Evolutionary conservation across 768 basidiomycete genomes (phyloP), one percentile per base, ranked within the genome.

Genomic region (Lyophyllum atratum): DNA sequence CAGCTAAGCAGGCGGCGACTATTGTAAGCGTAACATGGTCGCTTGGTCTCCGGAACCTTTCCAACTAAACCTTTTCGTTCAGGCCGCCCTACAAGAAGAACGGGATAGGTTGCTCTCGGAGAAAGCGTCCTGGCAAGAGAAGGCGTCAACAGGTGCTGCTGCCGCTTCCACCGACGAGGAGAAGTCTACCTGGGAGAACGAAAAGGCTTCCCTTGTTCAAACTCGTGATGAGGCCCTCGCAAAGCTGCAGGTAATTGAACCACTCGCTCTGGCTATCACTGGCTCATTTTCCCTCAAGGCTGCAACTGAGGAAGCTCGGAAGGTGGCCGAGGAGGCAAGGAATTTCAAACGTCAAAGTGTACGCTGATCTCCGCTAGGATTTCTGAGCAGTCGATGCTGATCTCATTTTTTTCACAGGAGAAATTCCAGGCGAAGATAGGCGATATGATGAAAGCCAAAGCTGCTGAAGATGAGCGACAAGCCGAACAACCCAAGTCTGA

Each of bases 71-170:
- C 63, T n/a, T 17, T 17, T 17, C 21, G 42, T 17, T 6, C 37
- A 90, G 87, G 73, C 80, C 50, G 60, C 76, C 45, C 68, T 91
- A 25, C 76, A 71, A 52, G 76, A 79, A 43, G 85, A 93, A 69
- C 77, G 84, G 49, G 88, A 90, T 64, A 77, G 74, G 49, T 70
- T 92, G 17, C 72, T 87, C 25, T 78, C 76, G 0, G 88, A 89
- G 65, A 89, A 85, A 65, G 79, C 80, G 54, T 70, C 71, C 21
- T 79, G 68, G 79, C 63, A 65, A 25, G 66, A 44, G 49, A 74
- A 69, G 51, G 60, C 69, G 53, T 66, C 57, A 33, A 54, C 71
- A n/a, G 28, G 72, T 1, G 56, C 75, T 3, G 24, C 59, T 4
- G 58, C 71, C 11, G 49, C 67, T 33, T 28, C 66, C 9, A 52